A percentile compares a stretch with the other conserved stretches of the same genome.
Conservation (phyloP, 169 alveolate genomes). For the Eimeria praecox region DNA sequence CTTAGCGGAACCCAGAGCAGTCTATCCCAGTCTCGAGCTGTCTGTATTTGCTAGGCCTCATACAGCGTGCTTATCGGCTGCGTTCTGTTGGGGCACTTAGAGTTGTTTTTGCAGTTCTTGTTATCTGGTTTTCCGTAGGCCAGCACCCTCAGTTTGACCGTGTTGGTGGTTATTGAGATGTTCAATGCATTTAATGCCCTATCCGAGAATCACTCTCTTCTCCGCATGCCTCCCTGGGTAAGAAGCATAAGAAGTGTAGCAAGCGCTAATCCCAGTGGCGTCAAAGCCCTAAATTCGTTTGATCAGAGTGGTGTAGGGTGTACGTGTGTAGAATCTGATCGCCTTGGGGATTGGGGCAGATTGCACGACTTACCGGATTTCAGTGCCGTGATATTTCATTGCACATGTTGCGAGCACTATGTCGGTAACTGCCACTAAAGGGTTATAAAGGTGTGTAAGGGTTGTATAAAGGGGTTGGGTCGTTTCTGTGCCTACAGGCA, state of each 20-base stretch:
- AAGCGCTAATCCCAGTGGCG: neutral
- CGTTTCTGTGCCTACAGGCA: conserved; percentile 69
- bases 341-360: neutral
- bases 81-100: neutral
- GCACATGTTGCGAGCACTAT: too few species aligned
- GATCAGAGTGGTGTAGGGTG: neutral
- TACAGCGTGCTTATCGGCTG: neutral
- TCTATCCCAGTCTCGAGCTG: neutral
- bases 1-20: neutral
- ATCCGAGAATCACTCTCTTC: conserved; percentile 97
- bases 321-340: neutral
- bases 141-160: conserved; percentile 97
- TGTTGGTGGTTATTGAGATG: conserved; percentile 98
- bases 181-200: conserved; percentile 99
- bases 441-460: too few species aligned
- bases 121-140: conserved; percentile 87
- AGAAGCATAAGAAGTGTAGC: neutral
- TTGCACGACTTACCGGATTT: neutral
- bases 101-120: neutral
- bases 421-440: too few species aligned
- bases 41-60: neutral
- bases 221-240: conserved; percentile 98
- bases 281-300: neutral
- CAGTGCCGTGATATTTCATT: neutral
- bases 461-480: neutral